A percentile compares a stretch with the other conserved stretches of the same genome.
Conservation (phyloP, 208 protist genomes). For the Leishmania turanica region DNA sequence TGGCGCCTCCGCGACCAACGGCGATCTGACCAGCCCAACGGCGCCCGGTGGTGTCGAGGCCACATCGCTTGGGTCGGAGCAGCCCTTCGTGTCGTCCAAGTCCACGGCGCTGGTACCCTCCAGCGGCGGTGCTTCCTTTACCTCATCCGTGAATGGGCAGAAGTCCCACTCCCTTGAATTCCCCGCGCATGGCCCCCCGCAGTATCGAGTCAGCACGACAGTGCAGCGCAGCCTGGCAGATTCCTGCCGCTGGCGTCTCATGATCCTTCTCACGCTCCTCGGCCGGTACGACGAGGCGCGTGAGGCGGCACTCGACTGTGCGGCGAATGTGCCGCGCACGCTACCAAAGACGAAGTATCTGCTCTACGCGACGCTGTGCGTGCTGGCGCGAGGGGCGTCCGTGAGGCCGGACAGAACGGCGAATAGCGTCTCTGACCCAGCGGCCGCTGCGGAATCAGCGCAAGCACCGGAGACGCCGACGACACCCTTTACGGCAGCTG, state of each 20-base stretch:
- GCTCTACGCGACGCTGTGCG: conserved; percentile 59
- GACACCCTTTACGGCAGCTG: background rate
- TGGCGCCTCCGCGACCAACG: background rate
- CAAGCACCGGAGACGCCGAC: conserved; percentile 9
- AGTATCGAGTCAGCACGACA: conserved; percentile 21
- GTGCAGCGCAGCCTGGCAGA: conserved; percentile 51
- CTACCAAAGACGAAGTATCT: conserved; percentile 54
- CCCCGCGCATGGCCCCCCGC: conserved; percentile 7
- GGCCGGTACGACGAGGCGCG: conserved; percentile 53
- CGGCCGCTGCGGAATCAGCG: background rate
- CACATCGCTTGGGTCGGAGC: background rate
- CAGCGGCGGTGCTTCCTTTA: background rate
- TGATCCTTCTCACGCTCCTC: conserved; percentile 45
- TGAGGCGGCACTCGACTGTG: conserved; percentile 31
- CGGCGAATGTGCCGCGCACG: conserved; percentile 5
- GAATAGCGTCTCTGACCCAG: background rate
- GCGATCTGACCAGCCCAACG: background rate
- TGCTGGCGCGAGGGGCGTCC: conserved; percentile 49
- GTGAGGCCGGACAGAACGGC: background rate
- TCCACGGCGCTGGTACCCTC: background rate
- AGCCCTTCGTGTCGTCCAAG: background rate
- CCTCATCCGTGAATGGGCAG: background rate
- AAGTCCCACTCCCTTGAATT: background rate
- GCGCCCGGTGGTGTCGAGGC: background rate
- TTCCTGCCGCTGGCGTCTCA: conserved; percentile 57